These are phyloP conservation scores for Odonthalia washingtoniensis DNA, from an alignment of 31 red algal genomes.

Conservation along the genomic window DNA sequence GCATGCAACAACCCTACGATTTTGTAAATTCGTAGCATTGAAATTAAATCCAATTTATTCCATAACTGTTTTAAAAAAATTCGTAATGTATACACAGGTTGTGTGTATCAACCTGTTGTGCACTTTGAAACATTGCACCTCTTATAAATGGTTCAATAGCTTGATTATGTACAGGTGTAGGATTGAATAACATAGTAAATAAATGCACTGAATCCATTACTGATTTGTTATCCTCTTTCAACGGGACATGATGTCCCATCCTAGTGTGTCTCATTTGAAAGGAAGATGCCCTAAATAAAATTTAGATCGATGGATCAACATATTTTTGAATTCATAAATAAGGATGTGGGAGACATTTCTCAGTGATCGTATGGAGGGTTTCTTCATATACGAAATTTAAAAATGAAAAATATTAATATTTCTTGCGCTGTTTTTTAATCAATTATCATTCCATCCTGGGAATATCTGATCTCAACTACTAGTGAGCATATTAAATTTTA, in stretches of 20 bases:
- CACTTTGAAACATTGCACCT: constrained; percentile 32
- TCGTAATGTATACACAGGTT: constrained; percentile 28
- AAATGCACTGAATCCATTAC: constrained; percentile 13
- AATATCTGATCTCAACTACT: constrained; percentile 28
- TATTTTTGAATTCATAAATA: constrained; percentile 28
- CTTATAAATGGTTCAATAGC: constrained; percentile 53
- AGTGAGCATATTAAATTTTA: constrained; percentile 57
- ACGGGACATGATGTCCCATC: constrained; percentile 45
- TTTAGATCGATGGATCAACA: constrained; percentile 42
- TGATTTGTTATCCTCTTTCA: neutral
- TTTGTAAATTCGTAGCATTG: constrained; percentile 65
- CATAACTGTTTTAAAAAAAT: constrained; percentile 48
- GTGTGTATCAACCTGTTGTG: constrained; percentile 60
- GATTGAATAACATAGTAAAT: constrained; percentile 54
- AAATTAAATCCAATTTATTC: constrained; percentile 39
- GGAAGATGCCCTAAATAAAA: constrained; percentile 55
- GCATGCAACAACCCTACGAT: constrained; percentile 57
- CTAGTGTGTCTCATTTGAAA: no score
- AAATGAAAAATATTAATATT: constrained; percentile 49
- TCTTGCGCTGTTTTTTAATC: constrained; percentile 53
- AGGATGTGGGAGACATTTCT: constrained; percentile 4
- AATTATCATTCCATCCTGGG: constrained; percentile 49
- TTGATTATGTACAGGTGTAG: neutral
- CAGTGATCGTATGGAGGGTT: constrained; percentile 38
- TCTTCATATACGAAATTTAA: constrained; percentile 72